A percentile compares a stretch with the other conserved stretches of the same genome.
phyloP scores from a whole-genome alignment of 495 filamentous ascomycete species.

The Articulospora tetracladia region DNA sequence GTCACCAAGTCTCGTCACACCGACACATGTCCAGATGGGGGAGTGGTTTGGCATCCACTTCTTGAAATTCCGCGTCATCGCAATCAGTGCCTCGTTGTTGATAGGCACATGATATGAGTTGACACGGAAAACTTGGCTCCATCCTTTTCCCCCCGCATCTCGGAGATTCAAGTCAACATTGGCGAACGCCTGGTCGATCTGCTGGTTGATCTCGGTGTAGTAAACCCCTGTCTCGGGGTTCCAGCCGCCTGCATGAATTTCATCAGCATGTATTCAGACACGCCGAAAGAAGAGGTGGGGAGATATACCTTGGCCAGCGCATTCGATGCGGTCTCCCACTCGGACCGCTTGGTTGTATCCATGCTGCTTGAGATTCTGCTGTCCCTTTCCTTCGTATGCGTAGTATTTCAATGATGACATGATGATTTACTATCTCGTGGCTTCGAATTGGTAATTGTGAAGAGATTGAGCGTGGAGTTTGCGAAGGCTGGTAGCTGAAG shows the following conservation, averaged over 20 bases:
- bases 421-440: no score
- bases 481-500: no score
- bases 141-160: constrained; percentile 51
- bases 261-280: background rate
- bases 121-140: constrained; percentile 51
- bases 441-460: no score
- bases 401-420: constrained; percentile 44
- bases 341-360: constrained; percentile 51
- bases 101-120: constrained; percentile 43
- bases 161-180: constrained; percentile 48
- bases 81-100: constrained; percentile 35
- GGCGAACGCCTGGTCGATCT: constrained; percentile 51
- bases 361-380: constrained; percentile 32
- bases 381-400: constrained; percentile 39
- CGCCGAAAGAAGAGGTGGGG: background rate
- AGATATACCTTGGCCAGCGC: constrained; percentile 48
- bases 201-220: constrained; percentile 34
- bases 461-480: no score
- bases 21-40: constrained; percentile 47
- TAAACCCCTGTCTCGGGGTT: constrained; percentile 36
- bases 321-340: constrained; percentile 49
- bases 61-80: constrained; percentile 42
- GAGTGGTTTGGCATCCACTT: constrained; percentile 46
- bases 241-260: constrained; percentile 43
- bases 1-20: constrained; percentile 38